Conservation (phyloP, 495 filamentous ascomycete species). For the Aspergillus olivimuriae region DNA sequence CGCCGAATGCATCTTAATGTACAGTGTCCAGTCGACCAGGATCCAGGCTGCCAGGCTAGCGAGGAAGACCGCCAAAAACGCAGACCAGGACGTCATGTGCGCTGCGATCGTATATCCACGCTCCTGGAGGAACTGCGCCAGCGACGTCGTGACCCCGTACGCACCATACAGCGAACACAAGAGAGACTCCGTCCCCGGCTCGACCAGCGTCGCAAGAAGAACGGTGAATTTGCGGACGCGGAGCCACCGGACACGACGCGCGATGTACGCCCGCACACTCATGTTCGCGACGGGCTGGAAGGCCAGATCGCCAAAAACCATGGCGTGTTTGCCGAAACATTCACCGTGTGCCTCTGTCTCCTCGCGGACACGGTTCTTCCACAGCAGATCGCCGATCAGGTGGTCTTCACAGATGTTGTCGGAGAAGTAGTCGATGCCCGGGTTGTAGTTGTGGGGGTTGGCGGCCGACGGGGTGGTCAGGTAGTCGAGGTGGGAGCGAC, state of each 20-base stretch:
- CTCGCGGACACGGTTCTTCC: constrained; percentile 52
- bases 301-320: constrained; percentile 79
- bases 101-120: constrained; percentile 43
- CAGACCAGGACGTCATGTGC: constrained; percentile 54
- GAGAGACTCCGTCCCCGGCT: constrained; percentile 88
- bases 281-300: constrained; percentile 84
- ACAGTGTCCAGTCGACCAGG: constrained; percentile 64
- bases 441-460: constrained; percentile 30
- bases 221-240: constrained; percentile 94
- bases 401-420: constrained; percentile 98
- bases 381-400: constrained; percentile 86
- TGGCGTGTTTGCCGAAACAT: constrained; percentile 67
- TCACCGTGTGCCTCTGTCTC: constrained; percentile 32
- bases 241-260: constrained; percentile 82
- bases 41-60: constrained; percentile 66
- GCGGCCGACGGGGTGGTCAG: constrained; percentile 53
- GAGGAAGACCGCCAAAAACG: constrained; percentile 60
- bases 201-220: constrained; percentile 79
- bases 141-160: constrained; percentile 63
- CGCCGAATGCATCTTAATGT: constrained; percentile 63
- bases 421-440: constrained; percentile 87
- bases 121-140: constrained; percentile 52
- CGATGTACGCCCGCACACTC: constrained; percentile 72
- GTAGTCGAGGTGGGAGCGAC: constrained; percentile 77
- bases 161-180: constrained; percentile 74